A percentile compares a stretch with the other conserved stretches of the same genome.
phyloP scores from a whole-genome alignment of 2,329 filamentous ascomycete genomes.

The Thelonectria olida region DNA sequence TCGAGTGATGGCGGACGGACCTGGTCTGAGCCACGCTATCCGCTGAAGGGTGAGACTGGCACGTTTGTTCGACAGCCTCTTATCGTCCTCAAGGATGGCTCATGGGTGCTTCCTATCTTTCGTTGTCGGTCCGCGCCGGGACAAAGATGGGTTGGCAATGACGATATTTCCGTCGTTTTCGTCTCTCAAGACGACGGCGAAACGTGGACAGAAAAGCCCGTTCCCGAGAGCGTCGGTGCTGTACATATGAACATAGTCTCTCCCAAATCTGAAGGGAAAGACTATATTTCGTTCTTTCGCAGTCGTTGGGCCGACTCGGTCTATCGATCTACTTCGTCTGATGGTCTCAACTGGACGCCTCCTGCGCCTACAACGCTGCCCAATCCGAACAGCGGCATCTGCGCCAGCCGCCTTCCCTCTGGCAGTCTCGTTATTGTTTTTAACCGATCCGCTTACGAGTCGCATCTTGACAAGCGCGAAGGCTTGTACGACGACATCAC shows the following conservation, averaged over 20 bases:
- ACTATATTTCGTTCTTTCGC: constrained; percentile 51
- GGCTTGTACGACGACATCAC: constrained; percentile 57
- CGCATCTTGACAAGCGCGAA: constrained; percentile 45
- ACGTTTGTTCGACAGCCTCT: constrained; percentile 54
- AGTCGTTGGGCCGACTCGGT: constrained; percentile 56
- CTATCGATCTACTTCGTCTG: constrained; percentile 50
- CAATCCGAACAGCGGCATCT: constrained; percentile 55
- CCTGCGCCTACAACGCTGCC: constrained; percentile 48
- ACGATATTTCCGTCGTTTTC: constrained; percentile 52
- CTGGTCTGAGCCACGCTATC: constrained; percentile 46
- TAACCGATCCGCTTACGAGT: constrained; percentile 49
- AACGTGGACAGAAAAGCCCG: constrained; percentile 50
- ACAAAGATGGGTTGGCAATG: constrained; percentile 54
- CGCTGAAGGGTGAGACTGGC: constrained; percentile 47
- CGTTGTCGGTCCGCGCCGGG: constrained; percentile 52
- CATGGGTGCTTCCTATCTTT: constrained; percentile 54
- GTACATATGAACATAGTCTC: constrained; percentile 56
- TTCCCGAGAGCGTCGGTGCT: constrained; percentile 48
- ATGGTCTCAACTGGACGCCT: constrained; percentile 50
- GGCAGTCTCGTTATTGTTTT: constrained; percentile 50
- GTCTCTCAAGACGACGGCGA: constrained; percentile 48
- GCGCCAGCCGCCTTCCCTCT: constrained; percentile 48
- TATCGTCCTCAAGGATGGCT: constrained; percentile 45
- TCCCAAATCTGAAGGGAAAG: constrained; percentile 30
- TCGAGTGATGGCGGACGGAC: constrained; percentile 48